Base-by-base conservation (phyloP, 768 basidiomycete genomes). In the Collybia nuda region DNA sequence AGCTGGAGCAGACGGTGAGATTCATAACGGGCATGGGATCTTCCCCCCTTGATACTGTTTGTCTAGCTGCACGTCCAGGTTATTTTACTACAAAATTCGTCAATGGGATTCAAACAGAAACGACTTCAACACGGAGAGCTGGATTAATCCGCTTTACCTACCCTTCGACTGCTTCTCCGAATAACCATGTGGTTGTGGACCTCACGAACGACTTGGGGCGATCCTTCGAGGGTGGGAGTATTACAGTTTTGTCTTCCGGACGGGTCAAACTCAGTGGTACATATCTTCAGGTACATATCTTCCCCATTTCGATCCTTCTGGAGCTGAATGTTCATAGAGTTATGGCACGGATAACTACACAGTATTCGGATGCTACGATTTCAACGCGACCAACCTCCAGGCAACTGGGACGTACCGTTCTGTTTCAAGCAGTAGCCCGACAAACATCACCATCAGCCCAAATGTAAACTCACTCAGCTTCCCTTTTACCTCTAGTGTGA, bases 81-180 rank as follows among this genome's bases (percentile, higher is more conserved):
- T 78, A 77, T 50, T 80, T 80, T 51, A 74, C 75, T 5, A 72
- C 75, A 3, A 75, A 71, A 1, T 77, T 79, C 44, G 61, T 67
- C 18, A 77, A 78, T 50, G 65, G 65, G 3, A 77, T 78, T 28
- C 67, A 76, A 53, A 72, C 79, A 46, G 83, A 85, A 58, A 69
- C 81, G 2, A 84, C 83, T 1, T 80, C 81, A 0, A 84, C 82
- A 2, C 73, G 84, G 24, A 74, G 82, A 38, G 76, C 82, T 12
- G 82, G 80, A 0, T 63, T 84, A 22, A 82, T 84, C 54, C 75
- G 79, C 0, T 85, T 84, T 59, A 83, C 80, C 5, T 85, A 77
- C 59, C 82, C 67, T 3, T 15, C 52, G 6, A 40, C 77, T 11
- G 60, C 62, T 8, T 60, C 63, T 9, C 68, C 70, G 26, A 73